Conservation (phyloP, 768 basidiomycete species). For the Rhodotorula graminis region DNA sequence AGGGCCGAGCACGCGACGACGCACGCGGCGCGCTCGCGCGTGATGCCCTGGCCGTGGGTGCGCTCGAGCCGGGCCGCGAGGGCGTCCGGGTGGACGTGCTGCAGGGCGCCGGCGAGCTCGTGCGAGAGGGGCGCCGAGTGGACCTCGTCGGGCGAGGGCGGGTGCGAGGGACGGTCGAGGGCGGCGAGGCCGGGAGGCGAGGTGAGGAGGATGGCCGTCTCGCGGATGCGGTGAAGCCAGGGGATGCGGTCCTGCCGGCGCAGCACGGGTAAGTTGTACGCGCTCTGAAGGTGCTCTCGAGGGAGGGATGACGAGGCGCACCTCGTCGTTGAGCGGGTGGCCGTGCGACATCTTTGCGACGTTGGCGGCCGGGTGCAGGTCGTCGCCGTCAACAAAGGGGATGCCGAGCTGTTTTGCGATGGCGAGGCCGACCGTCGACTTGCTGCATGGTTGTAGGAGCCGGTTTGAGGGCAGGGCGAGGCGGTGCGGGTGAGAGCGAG, state of each 20-base stretch:
- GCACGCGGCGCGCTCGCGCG: slow-evolving; percentile 52
- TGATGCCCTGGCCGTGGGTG: slow-evolving; percentile 23
- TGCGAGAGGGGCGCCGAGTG: neutral
- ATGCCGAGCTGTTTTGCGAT: slow-evolving; percentile 61
- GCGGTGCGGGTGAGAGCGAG: neutral
- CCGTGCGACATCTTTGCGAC: slow-evolving; percentile 82
- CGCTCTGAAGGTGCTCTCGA: no score
- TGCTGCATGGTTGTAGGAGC: slow-evolving; percentile 40
- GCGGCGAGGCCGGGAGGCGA: slow-evolving; percentile 5
- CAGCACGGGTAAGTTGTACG: no score
- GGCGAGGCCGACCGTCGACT: slow-evolving; percentile 55
- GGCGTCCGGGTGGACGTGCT: slow-evolving; percentile 9
- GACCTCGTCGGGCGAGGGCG: neutral
- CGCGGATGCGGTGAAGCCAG: slow-evolving; percentile 72
- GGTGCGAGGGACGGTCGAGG: slow-evolving; percentile 8
- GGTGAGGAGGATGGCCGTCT: slow-evolving; percentile 51
- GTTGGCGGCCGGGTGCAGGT: slow-evolving; percentile 73
- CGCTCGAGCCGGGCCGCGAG: slow-evolving; percentile 8
- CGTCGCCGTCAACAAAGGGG: slow-evolving; percentile 84
- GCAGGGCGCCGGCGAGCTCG: slow-evolving; percentile 17
- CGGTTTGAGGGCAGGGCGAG: neutral
- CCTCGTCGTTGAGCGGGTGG: slow-evolving; percentile 64
- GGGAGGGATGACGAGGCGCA: slow-evolving; percentile 1
- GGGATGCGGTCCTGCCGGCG: slow-evolving; percentile 62
- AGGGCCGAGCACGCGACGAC: slow-evolving; percentile 83